A percentile compares a stretch with the other conserved stretches of the same genome.
These are phyloP conservation scores for Paxillus rubicundulus DNA, from an alignment of 768 basidiomycete species.

Conservation along the genomic window DNA sequence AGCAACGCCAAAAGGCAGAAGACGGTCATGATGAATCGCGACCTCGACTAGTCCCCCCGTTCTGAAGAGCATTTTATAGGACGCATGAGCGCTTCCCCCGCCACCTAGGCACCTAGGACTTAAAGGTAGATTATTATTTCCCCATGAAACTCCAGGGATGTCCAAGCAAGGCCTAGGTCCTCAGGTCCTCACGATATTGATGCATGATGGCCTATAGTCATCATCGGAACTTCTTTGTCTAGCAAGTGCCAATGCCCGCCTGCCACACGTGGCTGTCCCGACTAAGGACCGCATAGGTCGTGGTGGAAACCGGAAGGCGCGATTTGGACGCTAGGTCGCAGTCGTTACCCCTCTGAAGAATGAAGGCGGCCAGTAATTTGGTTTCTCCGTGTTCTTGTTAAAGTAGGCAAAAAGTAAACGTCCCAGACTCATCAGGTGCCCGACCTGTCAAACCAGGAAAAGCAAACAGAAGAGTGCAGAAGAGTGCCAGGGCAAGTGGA, in stretches of 20 bases:
- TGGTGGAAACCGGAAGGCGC: not conserved
- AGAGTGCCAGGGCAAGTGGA: not conserved
- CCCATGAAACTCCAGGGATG: too few species aligned
- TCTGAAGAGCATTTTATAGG: slow-evolving; percentile 12
- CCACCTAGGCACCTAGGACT: slow-evolving; percentile 45
- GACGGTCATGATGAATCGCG: slow-evolving; percentile 7
- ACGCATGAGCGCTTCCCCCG: slow-evolving; percentile 41
- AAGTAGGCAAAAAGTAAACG: slow-evolving; percentile 35
- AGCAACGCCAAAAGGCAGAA: slow-evolving; percentile 2
- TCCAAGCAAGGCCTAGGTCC: slow-evolving; percentile 21
- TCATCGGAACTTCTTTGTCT: not conserved
- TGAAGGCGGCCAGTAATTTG: not conserved
- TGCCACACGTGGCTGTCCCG: not conserved
- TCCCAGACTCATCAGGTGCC: slow-evolving; percentile 60
- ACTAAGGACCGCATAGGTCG: not conserved
- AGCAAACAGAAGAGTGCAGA: not conserved
- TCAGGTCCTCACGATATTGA: not conserved
- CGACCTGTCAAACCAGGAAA: slow-evolving; percentile 40
- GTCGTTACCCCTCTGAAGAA: not conserved
- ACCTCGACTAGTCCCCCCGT: not conserved
- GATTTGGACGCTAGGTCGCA: not conserved
- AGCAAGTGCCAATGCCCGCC: not conserved
- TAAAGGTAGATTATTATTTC: too few species aligned
- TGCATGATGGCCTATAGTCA: too few species aligned
- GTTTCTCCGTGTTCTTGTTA: slow-evolving; percentile 1